These are phyloP conservation scores for Phytophthora uliginosa DNA, from an alignment of 352 stramenopile genomes.

Conservation along the genomic window DNA sequence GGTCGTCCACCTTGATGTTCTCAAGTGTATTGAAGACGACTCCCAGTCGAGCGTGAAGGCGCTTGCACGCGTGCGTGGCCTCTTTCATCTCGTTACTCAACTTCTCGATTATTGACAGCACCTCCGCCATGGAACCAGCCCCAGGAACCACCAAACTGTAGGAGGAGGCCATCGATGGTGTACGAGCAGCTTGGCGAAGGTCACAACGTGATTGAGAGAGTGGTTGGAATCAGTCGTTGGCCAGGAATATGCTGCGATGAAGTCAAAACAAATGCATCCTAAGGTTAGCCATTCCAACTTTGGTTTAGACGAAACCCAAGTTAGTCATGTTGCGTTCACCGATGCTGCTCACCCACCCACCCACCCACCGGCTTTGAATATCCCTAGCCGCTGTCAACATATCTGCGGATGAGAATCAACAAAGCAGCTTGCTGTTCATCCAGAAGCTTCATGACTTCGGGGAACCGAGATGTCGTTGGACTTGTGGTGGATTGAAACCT, in stretches of 20 bases:
- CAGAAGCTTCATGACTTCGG: too few species aligned
- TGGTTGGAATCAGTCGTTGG: background rate
- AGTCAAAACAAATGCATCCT: background rate
- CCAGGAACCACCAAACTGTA: background rate
- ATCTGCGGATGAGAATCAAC: too few species aligned
- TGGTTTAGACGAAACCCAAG: background rate
- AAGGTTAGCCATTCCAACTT: background rate
- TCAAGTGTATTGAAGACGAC: background rate
- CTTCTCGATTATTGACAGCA: background rate
- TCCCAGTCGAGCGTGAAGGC: background rate
- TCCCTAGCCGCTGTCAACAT: too few species aligned
- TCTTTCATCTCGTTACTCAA: conserved; percentile 4
- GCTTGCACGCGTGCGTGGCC: background rate
- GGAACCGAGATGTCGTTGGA: too few species aligned
- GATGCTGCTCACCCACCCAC: too few species aligned
- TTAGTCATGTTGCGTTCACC: too few species aligned
- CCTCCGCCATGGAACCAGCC: background rate
- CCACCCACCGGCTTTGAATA: too few species aligned
- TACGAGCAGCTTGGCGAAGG: background rate
- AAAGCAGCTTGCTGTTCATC: too few species aligned
- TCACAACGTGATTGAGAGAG: background rate
- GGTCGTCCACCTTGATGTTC: background rate
- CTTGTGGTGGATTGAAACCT: too few species aligned
- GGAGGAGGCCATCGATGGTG: background rate
- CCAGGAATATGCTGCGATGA: background rate